A percentile compares a stretch with the other conserved stretches of the same genome.
Conservation (phyloP, 805 yeast species). For the Debaryomyces tyrocola region DNA sequence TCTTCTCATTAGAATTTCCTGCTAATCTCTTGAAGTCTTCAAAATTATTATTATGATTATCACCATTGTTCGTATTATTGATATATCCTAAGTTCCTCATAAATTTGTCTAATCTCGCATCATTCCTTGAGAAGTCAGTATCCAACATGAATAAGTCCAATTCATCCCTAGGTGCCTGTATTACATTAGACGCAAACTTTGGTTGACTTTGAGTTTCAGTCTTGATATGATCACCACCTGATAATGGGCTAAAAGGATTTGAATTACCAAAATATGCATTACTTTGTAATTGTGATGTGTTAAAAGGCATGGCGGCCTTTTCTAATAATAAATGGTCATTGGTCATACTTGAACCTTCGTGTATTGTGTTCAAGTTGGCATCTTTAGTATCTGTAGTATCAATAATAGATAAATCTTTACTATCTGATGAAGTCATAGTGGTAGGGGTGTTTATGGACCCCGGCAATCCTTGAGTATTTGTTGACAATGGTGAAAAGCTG, state of each 20-base stretch:
- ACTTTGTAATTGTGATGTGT: not conserved
- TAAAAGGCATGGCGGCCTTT: not conserved
- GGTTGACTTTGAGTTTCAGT: not conserved
- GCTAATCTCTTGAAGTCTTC: not conserved
- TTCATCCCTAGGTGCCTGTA: constrained; percentile 7
- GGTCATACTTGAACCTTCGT: not conserved
- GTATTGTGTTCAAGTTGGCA: not conserved
- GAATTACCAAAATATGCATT: not conserved
- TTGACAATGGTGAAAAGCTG: not conserved
- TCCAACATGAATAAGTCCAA: constrained; percentile 14
- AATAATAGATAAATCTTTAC: not conserved
- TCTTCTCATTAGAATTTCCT: not conserved
- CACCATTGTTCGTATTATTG: not conserved
- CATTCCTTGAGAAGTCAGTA: constrained; percentile 12
- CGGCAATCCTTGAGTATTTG: constrained; percentile 4
- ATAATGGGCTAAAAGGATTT: not conserved
- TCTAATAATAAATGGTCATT: not conserved
- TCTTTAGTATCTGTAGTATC: not conserved
- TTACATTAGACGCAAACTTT: not conserved
- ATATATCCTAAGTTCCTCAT: constrained; percentile 14
- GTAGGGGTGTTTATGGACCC: constrained; percentile 9
- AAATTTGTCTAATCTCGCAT: constrained; percentile 11
- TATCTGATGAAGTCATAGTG: not conserved
- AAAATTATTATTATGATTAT: not conserved
- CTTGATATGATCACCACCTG: not conserved